Evolutionary conservation across 495 filamentous ascomycete species (phyloP), one percentile per base, ranked within the genome.

Genomic region (Monascus purpureus): DNA sequence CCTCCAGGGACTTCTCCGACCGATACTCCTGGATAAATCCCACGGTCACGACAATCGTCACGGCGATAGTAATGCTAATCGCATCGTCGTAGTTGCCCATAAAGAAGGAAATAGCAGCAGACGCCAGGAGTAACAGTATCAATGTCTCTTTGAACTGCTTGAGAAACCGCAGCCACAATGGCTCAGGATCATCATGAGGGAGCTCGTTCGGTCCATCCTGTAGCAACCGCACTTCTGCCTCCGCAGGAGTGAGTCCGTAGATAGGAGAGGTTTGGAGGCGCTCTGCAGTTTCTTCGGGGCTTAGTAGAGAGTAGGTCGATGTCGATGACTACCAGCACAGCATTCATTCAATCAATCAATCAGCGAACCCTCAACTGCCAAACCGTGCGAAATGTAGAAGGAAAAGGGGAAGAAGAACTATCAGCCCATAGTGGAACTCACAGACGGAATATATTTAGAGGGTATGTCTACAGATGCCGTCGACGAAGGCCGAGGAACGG

Each of bases 51-150:
- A 99, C 90, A 47, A 99, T 96, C 27, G 85, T 90, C 5, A 99
- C 90, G 1, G 90, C 90, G 19, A 93, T 70, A 1, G 88, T 63
- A 45, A 99, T 99, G 54, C 87, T 95, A 43, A 96, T 61, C 4
- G 92, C 92, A 62, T 99, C 90, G 42, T 95, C 87, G 57, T 77
- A 74, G 48, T 99, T 96, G 17, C 90, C 87, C 68, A 99, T 85
- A 29, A 95, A 45, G 28, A 94, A 77, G 0, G 86, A 94, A 25
- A 93, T 75, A 4, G 69, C 80, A 0, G 90, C 87, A n/a, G 88
- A 94, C 5, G 66, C 77, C 4, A 99, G 73, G 8, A 99, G 69
- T n/a, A 99, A 72, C 8, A 96, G 54, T 23, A 99, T 77, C 20
- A 94, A 73, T 1, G 75, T 75, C 49, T 99, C 90, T 43, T 84